Percentiles rank a stretch among this genome's conserved stretches.
Conservation (phyloP, 768 basidiomycete genomes). For the Lanmaoa rubissima region DNA sequence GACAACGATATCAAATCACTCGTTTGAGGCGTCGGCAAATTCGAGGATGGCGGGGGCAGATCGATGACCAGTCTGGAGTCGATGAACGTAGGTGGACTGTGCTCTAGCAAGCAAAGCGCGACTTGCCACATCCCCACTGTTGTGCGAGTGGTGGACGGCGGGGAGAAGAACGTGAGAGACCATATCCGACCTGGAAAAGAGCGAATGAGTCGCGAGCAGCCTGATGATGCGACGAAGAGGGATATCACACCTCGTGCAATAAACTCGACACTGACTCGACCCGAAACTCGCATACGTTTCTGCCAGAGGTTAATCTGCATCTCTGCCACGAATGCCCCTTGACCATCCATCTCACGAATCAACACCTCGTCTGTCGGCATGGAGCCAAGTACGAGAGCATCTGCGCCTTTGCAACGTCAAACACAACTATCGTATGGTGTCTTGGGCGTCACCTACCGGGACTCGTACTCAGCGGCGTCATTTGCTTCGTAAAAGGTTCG, state of each 20-base stretch:
- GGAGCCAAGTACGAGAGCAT: conserved; percentile 43
- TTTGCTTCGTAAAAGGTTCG: conserved; percentile 5
- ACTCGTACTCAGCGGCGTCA: conserved; percentile 12
- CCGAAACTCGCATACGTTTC: conserved; percentile 66
- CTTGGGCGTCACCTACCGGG: conserved; percentile 4
- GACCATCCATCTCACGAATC: conserved; percentile 49
- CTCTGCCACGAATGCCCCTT: conserved; percentile 52
- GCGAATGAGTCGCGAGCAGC: not conserved
- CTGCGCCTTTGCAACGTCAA: conserved; percentile 36
- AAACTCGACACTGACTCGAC: conserved; percentile 56
- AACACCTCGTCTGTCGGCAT: conserved; percentile 54
- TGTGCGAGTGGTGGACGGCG: conserved; percentile 1
- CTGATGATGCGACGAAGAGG: not conserved
- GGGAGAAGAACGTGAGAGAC: conserved; percentile 24
- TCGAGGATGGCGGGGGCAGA: conserved; percentile 25
- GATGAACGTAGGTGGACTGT: conserved; percentile 58
- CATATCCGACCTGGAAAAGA: conserved; percentile 26
- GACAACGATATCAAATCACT: conserved; percentile 12
- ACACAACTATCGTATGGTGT: too few species aligned
- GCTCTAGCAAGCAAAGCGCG: conserved; percentile 48
- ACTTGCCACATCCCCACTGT: conserved; percentile 38
- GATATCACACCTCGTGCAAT: conserved; percentile 49
- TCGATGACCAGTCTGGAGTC: conserved; percentile 51
- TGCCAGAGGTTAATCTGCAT: conserved; percentile 54
- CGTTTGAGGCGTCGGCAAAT: not conserved